Evolutionary conservation across 495 filamentous ascomycete species (phyloP).

Genomic region (Penicillium egyptiacum): DNA sequence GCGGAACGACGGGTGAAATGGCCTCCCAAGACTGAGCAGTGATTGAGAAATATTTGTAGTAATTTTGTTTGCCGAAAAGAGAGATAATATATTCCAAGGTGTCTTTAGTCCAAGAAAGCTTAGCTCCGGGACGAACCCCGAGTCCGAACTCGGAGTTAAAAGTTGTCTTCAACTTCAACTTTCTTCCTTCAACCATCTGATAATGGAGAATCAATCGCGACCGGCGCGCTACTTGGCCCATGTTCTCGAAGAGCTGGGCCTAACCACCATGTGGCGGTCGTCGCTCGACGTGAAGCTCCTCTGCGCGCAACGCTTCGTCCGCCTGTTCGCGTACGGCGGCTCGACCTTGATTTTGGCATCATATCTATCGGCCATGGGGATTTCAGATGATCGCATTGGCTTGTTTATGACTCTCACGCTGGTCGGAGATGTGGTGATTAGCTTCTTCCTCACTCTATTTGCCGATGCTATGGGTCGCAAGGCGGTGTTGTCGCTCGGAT

Average conservation of each 20-base stretch:
- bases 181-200: not conserved
- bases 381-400: conserved; percentile 72
- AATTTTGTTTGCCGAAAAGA: not conserved
- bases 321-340: conserved; percentile 77
- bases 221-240: conserved; percentile 9
- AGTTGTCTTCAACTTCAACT: not conserved
- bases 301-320: conserved; percentile 70
- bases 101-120: not conserved
- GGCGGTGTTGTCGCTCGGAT: conserved; percentile 66
- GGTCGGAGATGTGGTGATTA: conserved; percentile 75
- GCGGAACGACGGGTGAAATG: conserved; percentile 46
- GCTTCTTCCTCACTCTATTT: conserved; percentile 70
- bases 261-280: conserved; percentile 42
- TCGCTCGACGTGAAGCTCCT: conserved; percentile 70
- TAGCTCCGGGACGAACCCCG: conserved; percentile 2
- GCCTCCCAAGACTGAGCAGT: conserved; percentile 31
- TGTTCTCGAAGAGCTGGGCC: conserved; percentile 40
- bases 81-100: not conserved
- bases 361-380: conserved; percentile 63
- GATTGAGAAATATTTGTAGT: not conserved
- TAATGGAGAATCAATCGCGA: not conserved
- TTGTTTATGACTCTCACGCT: conserved; percentile 88
- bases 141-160: not conserved
- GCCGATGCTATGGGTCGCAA: conserved; percentile 73
- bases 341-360: conserved; percentile 73